Conservation (phyloP, 257 asterid genomes). For the Anisodus acutangulus region DNA sequence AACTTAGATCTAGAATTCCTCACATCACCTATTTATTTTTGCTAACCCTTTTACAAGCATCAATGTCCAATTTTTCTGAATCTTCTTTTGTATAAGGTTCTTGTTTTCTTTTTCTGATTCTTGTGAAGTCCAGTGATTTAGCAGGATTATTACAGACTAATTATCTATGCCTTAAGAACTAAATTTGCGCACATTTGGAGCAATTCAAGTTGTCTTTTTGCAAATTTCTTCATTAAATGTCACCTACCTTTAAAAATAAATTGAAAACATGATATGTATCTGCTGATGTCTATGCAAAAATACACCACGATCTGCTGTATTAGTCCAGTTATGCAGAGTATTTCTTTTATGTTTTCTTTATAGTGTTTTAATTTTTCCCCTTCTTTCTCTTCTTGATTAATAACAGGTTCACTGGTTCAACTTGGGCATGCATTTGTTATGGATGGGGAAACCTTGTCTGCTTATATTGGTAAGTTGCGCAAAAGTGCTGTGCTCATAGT, state of each 20-base stretch:
- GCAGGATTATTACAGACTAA: background rate
- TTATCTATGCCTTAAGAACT: background rate
- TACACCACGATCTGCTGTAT: background rate
- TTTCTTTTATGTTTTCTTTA: background rate
- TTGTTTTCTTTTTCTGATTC: background rate
- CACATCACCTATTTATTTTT: background rate
- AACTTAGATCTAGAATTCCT: background rate
- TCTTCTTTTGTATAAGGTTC: background rate
- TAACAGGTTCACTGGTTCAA: constrained; percentile 90
- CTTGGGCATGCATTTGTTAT: constrained; percentile 78
- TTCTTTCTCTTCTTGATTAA: constrained; percentile 7
- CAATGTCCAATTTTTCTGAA: background rate
- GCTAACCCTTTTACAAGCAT: background rate
- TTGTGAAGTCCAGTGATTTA: background rate
- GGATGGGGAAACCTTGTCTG: constrained; percentile 99
- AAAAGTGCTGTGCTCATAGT: background rate
- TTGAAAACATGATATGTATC: background rate
- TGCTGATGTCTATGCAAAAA: background rate
- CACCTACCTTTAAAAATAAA: background rate
- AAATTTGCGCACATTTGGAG: background rate
- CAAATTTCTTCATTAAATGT: background rate
- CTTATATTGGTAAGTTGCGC: constrained; percentile 67
- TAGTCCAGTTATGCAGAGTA: background rate
- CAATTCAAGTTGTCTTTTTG: background rate
- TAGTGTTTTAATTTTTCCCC: background rate